phyloP scores from a whole-genome alignment of 2,329 filamentous ascomycete genomes.

The Colletotrichum chrysophilum region DNA sequence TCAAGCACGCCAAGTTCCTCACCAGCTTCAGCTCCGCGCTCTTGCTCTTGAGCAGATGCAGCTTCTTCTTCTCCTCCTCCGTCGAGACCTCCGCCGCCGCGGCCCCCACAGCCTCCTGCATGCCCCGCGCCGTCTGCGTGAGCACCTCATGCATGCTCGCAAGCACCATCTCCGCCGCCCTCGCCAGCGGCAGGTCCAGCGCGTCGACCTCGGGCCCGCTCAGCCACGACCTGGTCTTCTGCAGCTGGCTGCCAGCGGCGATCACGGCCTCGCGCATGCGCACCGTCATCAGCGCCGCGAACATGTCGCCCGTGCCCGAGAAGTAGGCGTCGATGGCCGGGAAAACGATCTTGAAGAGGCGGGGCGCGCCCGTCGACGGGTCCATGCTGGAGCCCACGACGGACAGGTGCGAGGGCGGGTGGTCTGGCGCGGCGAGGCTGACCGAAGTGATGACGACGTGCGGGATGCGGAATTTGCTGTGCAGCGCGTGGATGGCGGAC shows the following conservation, averaged over 20 bases:
- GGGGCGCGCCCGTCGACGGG: constrained; percentile 58
- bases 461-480: constrained; percentile 76
- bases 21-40: constrained; percentile 89
- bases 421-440: constrained; percentile 63
- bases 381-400: constrained; percentile 78
- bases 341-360: constrained; percentile 89
- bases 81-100: constrained; percentile 48
- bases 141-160: constrained; percentile 92
- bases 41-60: constrained; percentile 75
- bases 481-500: constrained; percentile 77
- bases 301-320: constrained; percentile 97
- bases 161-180: constrained; percentile 83
- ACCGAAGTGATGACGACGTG: constrained; percentile 95
- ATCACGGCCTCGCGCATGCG: constrained; percentile 84
- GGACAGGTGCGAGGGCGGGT: constrained; percentile 60
- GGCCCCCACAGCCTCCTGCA: constrained; percentile 56
- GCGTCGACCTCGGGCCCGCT: constrained; percentile 74
- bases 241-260: constrained; percentile 44
- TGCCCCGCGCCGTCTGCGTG: constrained; percentile 68
- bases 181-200: constrained; percentile 79
- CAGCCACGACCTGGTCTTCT: constrained; percentile 70
- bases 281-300: constrained; percentile 87
- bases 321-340: constrained; percentile 93
- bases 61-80: constrained; percentile 57
- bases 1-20: constrained; percentile 72